A percentile compares a stretch with the other conserved stretches of the same genome.
Evolutionary conservation across 805 yeast genomes (phyloP).

Genomic region (Saccharomycopsis selenospora): DNA sequence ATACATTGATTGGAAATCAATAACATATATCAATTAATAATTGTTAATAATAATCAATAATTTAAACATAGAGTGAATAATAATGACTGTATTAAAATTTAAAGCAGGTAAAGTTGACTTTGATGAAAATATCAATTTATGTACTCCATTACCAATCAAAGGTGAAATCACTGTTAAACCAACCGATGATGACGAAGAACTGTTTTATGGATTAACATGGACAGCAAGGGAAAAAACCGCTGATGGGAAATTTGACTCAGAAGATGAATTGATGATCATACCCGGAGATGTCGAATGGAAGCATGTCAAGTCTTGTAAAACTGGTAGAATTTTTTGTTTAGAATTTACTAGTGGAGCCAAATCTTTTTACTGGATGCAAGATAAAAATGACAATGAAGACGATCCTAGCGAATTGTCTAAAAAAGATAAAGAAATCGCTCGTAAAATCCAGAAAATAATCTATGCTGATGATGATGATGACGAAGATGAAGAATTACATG

Average conservation of each 20-base stretch:
- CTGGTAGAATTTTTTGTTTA: constrained; percentile 72
- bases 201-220: constrained; percentile 68
- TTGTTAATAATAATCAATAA: too few relatives aligned
- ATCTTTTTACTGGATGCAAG: constrained; percentile 66
- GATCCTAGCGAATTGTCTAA: constrained; percentile 48
- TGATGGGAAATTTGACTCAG: constrained; percentile 33
- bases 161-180: constrained; percentile 58
- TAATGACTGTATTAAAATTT: constrained; percentile 36
- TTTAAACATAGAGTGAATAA: too few relatives aligned
- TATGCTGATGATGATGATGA: constrained; percentile 32
- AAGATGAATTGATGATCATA: constrained; percentile 61
- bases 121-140: constrained; percentile 50
- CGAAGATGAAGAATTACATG: constrained; percentile 18
- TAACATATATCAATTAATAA: too few relatives aligned
- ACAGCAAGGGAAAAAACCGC: constrained; percentile 49
- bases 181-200: constrained; percentile 57
- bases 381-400: constrained; percentile 56
- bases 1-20: too few relatives aligned
- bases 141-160: constrained; percentile 64
- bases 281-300: constrained; percentile 84
- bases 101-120: constrained; percentile 74
- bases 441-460: constrained; percentile 42
- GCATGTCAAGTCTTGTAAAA: constrained; percentile 57
- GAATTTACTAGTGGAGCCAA: constrained; percentile 59
- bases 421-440: constrained; percentile 46